Conservation (phyloP, 75 land plant genomes). For the Selaginella tamariscina region DNA sequence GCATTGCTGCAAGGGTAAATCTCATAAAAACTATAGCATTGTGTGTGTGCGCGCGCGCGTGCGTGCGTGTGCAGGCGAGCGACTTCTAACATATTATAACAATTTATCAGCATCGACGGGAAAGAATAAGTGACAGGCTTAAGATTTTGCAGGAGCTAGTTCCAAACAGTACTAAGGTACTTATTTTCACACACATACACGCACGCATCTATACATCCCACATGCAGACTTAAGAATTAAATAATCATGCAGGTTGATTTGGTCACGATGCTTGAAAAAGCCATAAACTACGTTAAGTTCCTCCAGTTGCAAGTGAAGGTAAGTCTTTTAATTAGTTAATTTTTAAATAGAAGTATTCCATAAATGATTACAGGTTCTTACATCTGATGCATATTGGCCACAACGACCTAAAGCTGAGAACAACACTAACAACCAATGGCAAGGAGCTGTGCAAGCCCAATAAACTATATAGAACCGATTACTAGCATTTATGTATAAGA, state of each 20-base stretch:
- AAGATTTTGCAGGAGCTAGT: conserved; percentile 8
- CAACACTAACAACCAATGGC: too few relatives aligned
- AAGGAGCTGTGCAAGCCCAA: too few relatives aligned
- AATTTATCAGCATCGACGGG: conserved; percentile 12
- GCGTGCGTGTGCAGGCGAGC: too few relatives aligned
- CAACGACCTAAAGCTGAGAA: background rate
- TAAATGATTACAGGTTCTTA: conserved; percentile 1
- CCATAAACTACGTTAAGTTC: conserved; percentile 10
- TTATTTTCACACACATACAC: background rate
- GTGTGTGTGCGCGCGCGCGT: too few relatives aligned
- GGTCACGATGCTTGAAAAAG: conserved; percentile 9
- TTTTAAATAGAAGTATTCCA: background rate
- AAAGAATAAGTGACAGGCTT: conserved; percentile 10
- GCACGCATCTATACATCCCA: too few relatives aligned
- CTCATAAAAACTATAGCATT: too few relatives aligned
- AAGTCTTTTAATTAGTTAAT: background rate
- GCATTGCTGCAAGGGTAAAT: conserved; percentile 70
- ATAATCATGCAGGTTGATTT: conserved; percentile 1
- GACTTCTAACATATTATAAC: too few relatives aligned
- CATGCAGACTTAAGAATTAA: too few relatives aligned
- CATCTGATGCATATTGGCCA: conserved; percentile 8
- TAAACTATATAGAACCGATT: too few relatives aligned
- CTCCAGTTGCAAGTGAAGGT: conserved; percentile 7
- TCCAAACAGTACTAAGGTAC: conserved; percentile 8
- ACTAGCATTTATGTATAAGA: too few relatives aligned